A percentile compares a stretch with the other conserved stretches of the same genome.
Evolutionary conservation across 164 flowering plant species (phyloP).

Genomic region (Taxillus chinensis): DNA sequence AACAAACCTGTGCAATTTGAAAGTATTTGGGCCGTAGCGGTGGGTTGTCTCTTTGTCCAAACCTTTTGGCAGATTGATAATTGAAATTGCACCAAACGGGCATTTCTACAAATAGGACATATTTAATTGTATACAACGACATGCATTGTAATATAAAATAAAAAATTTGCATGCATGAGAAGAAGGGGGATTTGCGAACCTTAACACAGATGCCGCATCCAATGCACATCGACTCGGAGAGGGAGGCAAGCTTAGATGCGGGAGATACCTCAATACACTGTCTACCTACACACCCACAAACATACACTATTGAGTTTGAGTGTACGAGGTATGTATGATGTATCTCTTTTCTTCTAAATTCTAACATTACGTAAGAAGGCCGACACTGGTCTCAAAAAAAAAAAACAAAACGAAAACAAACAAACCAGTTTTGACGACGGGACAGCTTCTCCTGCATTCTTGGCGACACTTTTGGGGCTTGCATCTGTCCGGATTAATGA

Average conservation of each 20-base stretch:
- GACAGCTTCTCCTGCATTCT: conserved; percentile 92
- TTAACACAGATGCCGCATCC: conserved; percentile 99
- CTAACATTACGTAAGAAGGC: too few relatives aligned
- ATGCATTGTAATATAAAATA: too few relatives aligned
- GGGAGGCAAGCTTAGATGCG: conserved; percentile 67
- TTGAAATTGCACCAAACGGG: conserved; percentile 92
- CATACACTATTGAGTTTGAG: too few relatives aligned
- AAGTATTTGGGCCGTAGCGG: conserved; percentile 94
- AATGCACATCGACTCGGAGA: conserved; percentile 92
- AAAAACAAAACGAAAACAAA: background rate
- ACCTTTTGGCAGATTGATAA: conserved; percentile 90
- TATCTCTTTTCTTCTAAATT: too few relatives aligned
- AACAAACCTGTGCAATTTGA: conserved; percentile 84
- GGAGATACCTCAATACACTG: conserved; percentile 85
- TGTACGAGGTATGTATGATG: too few relatives aligned
- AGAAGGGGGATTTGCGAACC: conserved; percentile 37
- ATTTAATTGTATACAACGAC: too few relatives aligned
- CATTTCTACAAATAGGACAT: conserved; percentile 52
- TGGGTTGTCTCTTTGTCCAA: conserved; percentile 94
- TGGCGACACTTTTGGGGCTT: conserved; percentile 95
- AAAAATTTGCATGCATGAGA: too few relatives aligned
- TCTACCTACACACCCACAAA: conserved; percentile 44
- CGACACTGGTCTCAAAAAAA: background rate
- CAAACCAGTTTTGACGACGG: conserved; percentile 91
- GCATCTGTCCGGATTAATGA: conserved; percentile 74